phyloP scores from a whole-genome alignment of 2,329 filamentous ascomycete genomes.

The Hypoxylon sp. region DNA sequence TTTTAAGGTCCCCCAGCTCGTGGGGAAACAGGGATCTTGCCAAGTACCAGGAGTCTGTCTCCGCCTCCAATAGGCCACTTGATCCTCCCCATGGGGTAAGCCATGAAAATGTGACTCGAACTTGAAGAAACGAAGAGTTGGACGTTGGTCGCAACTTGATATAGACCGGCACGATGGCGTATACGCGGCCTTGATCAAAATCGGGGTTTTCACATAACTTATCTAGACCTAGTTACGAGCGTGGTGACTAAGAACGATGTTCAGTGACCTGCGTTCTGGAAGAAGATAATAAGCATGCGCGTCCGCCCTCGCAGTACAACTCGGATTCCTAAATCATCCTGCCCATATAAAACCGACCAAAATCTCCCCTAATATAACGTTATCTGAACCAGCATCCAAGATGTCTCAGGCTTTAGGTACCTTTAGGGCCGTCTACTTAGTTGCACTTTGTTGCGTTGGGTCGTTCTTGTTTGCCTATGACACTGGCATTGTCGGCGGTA shows the following conservation, averaged over 20 bases:
- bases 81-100: constrained; percentile 25
- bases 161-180: background rate
- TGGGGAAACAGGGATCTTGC: constrained; percentile 1
- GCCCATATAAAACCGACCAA: background rate
- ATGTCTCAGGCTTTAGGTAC: constrained; percentile 50
- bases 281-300: background rate
- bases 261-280: background rate
- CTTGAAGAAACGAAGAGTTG: background rate
- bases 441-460: constrained; percentile 56
- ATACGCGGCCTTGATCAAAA: background rate
- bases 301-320: background rate
- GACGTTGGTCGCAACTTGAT: background rate
- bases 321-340: background rate
- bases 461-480: constrained; percentile 60
- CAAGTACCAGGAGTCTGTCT: constrained; percentile 7
- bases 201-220: background rate
- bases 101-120: background rate
- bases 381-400: background rate
- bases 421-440: constrained; percentile 57
- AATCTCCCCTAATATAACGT: background rate
- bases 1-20: background rate
- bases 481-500: constrained; percentile 60
- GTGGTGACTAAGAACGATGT: background rate
- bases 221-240: background rate
- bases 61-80: constrained; percentile 15